These are phyloP conservation scores for Triadica sebifera DNA, from an alignment of 345 rosid species.

Conservation along the genomic window DNA sequence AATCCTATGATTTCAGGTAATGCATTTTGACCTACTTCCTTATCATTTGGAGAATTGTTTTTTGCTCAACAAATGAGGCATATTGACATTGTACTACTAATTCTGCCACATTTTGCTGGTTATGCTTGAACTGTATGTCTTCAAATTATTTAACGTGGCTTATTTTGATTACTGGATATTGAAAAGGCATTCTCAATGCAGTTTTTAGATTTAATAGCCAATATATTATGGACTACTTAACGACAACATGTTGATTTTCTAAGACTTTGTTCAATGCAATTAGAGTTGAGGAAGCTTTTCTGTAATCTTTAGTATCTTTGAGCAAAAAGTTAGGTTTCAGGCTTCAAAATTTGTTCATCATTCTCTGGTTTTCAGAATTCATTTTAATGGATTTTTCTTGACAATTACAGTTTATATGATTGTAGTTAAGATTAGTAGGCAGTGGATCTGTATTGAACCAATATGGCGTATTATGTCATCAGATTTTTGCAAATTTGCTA, in stretches of 20 bases:
- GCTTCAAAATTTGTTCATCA: not conserved
- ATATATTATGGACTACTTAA: not conserved
- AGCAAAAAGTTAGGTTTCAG: not conserved
- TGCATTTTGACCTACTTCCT: conserved; percentile 1
- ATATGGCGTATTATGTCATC: not conserved
- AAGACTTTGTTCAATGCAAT: not conserved
- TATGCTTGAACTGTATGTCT: not conserved
- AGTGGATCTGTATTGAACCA: not conserved
- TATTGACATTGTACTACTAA: not conserved
- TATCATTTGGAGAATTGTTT: not conserved
- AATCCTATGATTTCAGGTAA: conserved; percentile 39
- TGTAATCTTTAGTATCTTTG: not conserved
- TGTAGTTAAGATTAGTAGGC: not conserved
- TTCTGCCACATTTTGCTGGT: too few species aligned
- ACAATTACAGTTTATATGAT: not conserved
- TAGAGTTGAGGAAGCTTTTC: not conserved
- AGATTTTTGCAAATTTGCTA: not conserved
- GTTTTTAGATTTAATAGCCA: not conserved
- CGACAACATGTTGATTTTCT: not conserved
- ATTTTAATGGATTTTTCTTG: not conserved
- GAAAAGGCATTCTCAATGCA: not conserved
- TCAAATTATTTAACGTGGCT: not conserved
- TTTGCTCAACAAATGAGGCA: not conserved
- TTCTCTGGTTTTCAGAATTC: not conserved
- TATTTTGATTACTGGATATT: not conserved